Base-by-base conservation (phyloP, 805 yeast genomes). In the Suhomyces emberorum region DNA sequence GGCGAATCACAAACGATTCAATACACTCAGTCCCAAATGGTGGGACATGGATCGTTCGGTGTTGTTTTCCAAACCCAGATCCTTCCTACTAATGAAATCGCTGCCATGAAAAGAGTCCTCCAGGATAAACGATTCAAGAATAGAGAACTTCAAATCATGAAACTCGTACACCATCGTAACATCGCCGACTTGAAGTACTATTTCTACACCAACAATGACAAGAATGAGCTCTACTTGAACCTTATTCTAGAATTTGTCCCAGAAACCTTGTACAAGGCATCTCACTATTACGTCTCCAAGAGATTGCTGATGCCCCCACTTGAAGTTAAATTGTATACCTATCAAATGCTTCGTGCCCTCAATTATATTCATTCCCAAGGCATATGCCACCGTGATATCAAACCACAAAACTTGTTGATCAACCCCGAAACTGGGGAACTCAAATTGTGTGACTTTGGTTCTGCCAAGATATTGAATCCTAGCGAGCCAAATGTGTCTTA, bases 31-130 rank as follows among this genome's bases (percentile, higher is more conserved):
- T 77, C 86, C 27, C 83, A 86, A 48, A 88, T 89, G 74, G 93
- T 91, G 28, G 98, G 98, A n/a, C 95, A 87, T 61, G 98, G 98
- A 8, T 89, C 98, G n/a, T 93, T 93, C 66, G 98, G 98, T 2
- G 89, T 88, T 22, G 98, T 93, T n/a, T 88, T 88, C 57, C 93
- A 87, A 48, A 88, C 96, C 5, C 79, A 77, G 41, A 69, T 93
- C 26, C 55, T 76, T 42, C 88, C 91, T 12, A 72, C 83, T 15
- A 79, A 83, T 42, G 85, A 81, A 50, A 75, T 79, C 28, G 95
- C 91, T 14, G 98, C 98, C 34, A 88, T 93, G 56, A 93, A 93
- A 63, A 77, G 95, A 49, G 99, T 93, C n/a, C 72, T 91, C 17
- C 98, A 93, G 59, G 99, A 93, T 63, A 86, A 83, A 55, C 70